phyloP scores from a whole-genome alignment of 345 rosid species.

The Isatis tinctoria region DNA sequence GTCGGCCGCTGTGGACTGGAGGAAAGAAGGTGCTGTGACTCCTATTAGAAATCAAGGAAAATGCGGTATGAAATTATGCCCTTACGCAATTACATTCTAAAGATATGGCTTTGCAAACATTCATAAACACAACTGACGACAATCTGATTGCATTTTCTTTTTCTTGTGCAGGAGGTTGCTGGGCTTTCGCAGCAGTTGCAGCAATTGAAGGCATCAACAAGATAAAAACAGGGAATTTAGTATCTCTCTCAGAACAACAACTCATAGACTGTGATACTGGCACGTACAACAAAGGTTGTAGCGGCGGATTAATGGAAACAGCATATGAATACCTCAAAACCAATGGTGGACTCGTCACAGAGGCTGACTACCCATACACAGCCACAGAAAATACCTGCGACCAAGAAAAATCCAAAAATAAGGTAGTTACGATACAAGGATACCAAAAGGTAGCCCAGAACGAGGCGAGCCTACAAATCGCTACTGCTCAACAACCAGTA shows the following conservation, averaged over 20 bases:
- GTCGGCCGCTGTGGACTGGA: slow-evolving; percentile 68
- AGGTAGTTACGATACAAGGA: slow-evolving; percentile 48
- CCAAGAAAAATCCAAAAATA: slow-evolving; percentile 29
- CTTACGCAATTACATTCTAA: neutral
- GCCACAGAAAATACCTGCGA: slow-evolving; percentile 46
- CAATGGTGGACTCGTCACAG: slow-evolving; percentile 60
- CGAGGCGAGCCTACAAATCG: slow-evolving; percentile 56
- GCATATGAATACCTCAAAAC: slow-evolving; percentile 52
- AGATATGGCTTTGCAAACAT: slow-evolving; percentile 5
- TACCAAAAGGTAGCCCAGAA: slow-evolving; percentile 37
- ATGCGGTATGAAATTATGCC: slow-evolving; percentile 55
- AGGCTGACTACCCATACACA: slow-evolving; percentile 55
- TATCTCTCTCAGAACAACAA: slow-evolving; percentile 79
- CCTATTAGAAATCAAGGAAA: slow-evolving; percentile 76
- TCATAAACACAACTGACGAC: neutral
- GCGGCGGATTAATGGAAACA: slow-evolving; percentile 71
- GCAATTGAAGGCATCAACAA: slow-evolving; percentile 80
- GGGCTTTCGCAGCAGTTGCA: slow-evolving; percentile 94
- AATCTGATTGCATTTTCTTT: neutral
- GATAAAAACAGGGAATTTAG: slow-evolving; percentile 57
- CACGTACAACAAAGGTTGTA: slow-evolving; percentile 51
- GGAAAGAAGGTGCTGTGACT: slow-evolving; percentile 72
- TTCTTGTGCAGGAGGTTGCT: slow-evolving; percentile 64
- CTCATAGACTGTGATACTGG: slow-evolving; percentile 69
- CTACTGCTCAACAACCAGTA: slow-evolving; percentile 66